Percentiles rank a stretch among this genome's conserved stretches.
Conservation (phyloP, 768 basidiomycete species). For the Suillus occidentalis region DNA sequence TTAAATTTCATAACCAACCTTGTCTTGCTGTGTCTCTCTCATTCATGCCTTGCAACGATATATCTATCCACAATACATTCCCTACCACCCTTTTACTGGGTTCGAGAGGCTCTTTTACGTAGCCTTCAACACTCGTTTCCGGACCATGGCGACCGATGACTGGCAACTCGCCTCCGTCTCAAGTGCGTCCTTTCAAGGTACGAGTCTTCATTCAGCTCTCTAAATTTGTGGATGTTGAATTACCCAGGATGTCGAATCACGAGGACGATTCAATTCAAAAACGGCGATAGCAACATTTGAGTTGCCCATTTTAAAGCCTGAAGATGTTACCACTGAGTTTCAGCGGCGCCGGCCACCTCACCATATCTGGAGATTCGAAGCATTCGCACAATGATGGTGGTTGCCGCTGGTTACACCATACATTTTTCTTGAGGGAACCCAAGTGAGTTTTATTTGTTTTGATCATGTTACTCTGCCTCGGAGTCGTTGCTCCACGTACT, state of each 20-base stretch:
- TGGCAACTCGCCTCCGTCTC: conserved; percentile 11
- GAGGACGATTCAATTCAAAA: conserved; percentile 46
- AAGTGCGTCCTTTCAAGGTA: conserved; percentile 18
- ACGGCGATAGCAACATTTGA: conserved; percentile 55
- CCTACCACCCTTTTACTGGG: conserved; percentile 26
- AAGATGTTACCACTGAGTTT: conserved; percentile 52
- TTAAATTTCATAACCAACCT: no score
- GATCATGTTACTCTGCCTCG: no score
- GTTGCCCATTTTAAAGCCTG: conserved; percentile 52
- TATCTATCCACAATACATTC: no score
- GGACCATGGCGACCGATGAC: conserved; percentile 6
- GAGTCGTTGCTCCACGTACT: not conserved
- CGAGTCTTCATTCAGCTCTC: not conserved
- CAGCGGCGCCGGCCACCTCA: conserved; percentile 44
- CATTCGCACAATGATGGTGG: conserved; percentile 35
- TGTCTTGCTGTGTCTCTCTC: no score
- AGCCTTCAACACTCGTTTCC: conserved; percentile 25
- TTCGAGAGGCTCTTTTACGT: conserved; percentile 45
- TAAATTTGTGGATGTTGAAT: not conserved
- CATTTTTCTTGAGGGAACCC: conserved; percentile 47
- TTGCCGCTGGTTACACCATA: conserved; percentile 28
- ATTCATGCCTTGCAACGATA: no score
- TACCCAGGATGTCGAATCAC: conserved; percentile 49
- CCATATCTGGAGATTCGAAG: conserved; percentile 48
- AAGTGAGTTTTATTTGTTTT: conserved; percentile 28